Evolutionary conservation across 116 monocot genomes (phyloP).

Genomic region (Papilionanthe hybrid): DNA sequence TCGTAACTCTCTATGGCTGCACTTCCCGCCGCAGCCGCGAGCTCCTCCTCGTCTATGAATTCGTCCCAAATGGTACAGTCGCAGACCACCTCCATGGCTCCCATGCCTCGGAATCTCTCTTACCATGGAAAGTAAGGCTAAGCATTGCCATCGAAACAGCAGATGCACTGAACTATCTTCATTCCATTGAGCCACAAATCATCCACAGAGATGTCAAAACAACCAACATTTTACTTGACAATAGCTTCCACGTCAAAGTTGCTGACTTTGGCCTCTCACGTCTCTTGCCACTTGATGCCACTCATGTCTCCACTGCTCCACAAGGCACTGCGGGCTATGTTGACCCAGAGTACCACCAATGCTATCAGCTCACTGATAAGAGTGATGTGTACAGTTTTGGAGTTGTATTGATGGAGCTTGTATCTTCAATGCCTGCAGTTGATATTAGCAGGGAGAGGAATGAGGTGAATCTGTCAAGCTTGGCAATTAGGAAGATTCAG

Average conservation of each 20-base stretch:
- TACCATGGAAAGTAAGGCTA: conserved; percentile 40
- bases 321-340: conserved; percentile 78
- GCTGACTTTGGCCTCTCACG: conserved; percentile 76
- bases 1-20: conserved; percentile 68
- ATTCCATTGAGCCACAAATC: conserved; percentile 59
- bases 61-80: conserved; percentile 60
- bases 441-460: conserved; percentile 32
- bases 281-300: conserved; percentile 36
- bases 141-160: conserved; percentile 65
- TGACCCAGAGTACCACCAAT: conserved; percentile 66
- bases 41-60: conserved; percentile 77
- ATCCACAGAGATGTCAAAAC: conserved; percentile 85
- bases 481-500: conserved; percentile 59
- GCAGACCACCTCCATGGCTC: conserved; percentile 64
- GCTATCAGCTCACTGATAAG: conserved; percentile 64
- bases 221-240: conserved; percentile 68
- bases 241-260: conserved; percentile 51
- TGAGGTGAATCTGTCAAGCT: conserved; percentile 56
- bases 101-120: conserved; percentile 18
- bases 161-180: conserved; percentile 57
- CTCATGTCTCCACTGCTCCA: conserved; percentile 62
- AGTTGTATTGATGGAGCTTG: conserved; percentile 60
- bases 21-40: conserved; percentile 45
- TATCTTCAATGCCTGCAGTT: conserved; percentile 61
- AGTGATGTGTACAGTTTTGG: conserved; percentile 84